Base-by-base conservation (phyloP, 176 grass and related monocot genomes). In the Ananas comosus region DNA sequence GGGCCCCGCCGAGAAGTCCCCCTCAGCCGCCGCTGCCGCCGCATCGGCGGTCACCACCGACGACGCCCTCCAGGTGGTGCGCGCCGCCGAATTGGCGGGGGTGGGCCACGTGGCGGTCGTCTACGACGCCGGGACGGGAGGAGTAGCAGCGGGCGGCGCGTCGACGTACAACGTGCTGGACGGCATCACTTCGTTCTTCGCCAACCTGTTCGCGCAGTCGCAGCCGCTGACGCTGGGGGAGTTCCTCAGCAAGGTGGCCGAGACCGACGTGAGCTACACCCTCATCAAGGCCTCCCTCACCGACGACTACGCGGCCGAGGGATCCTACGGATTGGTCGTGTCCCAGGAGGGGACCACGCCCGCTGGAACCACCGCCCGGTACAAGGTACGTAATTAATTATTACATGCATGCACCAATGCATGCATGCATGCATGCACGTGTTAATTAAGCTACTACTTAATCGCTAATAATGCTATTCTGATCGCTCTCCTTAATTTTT, bases 181-280 rank as follows among this genome's bases (percentile, higher is more conserved):
- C 9, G 89, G 89, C 13, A 82, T 97, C 61, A 90, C 84, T 0
- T 76, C 83, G 66, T 90, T 96, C 82, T 90, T 96, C 67, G 74
- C 76, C 19, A 87, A 82, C 65, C 80, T 96, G 13, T 90, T 96
- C 70, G 70, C 86, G 3, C 81, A 74, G 16, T 73, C 78, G 12
- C 81, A 92, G 74, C 70, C 78, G 21, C 68, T 96, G 65, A 68
- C 83, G 42, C 79, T 96, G 18, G 76, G 64, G n/a, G 83, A 96
- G 3, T 96, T 96, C 71, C 78, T 96, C 50, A 66, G 70, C 18
- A 96, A 90, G 77, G 51, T 96, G n/a, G 89, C 72, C 11, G 84
- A 92, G 76, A 87, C 86, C 1, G 79, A 96, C 74, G 73, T 96
- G 67, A 92, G 78, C 9, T 96, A 96, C 73, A 96, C 93, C 12